Base-by-base conservation (phyloP, 768 basidiomycete genomes). In the Boletus pseudo-olivaceus region DNA sequence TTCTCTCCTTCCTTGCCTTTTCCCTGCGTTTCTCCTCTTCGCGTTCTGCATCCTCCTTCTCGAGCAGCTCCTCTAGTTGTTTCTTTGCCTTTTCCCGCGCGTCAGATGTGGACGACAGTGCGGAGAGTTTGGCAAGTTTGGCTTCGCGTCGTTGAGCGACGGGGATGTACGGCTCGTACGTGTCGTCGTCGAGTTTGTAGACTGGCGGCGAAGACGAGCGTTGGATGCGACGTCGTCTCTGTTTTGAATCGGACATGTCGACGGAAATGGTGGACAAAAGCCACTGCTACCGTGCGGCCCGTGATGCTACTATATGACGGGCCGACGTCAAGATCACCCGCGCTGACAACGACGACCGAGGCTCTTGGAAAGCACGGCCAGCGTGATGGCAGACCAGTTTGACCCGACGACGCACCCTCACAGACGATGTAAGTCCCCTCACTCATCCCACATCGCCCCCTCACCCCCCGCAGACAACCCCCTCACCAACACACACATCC, bases 91-190 rank as follows among this genome's bases (percentile, higher is more conserved):
- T 76, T 56, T 80, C 75, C 57, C 82, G 81, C 3, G 65, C 52
- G 29, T 82, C 80, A 1, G 81, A 69, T 47, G 76, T 79, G 19
- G 78, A 76, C 42, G 83, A 83, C 66, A 79, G 77, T 8, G 84
- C 82, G 15, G 83, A 78, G 47, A 95, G 77, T 59, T 86, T 88
- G 19, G 87, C 86, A 6, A 96, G 78, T 61, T 87, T 90, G 42
- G 86, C 84, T 64, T 89, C 82, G 46, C 91, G 82, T 49, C 93
- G 82, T 69, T 97, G 87, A 15, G 88, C 81, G 33, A 98, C 86
- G 11, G 96, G 85, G 33, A 98, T 72, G 68, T 98, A 98, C 1
- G 90, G 89, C 54, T 88, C 84, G 65, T 93, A 94, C 20, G 77
- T 70, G 47, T 84, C 80, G 51, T 84, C 81, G 56, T 88, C 85